These are phyloP conservation scores for Colletotrichum destructivum DNA, from an alignment of 2,329 filamentous ascomycete genomes.

Conservation along the genomic window DNA sequence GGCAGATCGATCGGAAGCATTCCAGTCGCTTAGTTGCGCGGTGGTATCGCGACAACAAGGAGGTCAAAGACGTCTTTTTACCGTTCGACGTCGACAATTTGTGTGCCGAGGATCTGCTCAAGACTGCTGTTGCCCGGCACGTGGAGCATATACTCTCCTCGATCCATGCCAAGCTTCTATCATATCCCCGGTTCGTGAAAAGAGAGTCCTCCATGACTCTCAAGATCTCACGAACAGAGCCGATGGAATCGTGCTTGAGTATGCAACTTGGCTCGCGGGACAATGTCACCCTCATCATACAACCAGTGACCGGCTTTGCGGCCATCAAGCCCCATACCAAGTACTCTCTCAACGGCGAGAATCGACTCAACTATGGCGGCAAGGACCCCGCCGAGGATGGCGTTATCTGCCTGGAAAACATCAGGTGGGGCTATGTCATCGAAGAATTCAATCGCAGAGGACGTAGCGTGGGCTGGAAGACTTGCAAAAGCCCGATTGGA, in stretches of 20 bases:
- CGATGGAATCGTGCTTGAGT: constrained; percentile 76
- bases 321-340: constrained; percentile 77
- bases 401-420: constrained; percentile 69
- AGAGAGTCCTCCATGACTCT: constrained; percentile 72
- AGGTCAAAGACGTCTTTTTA: constrained; percentile 79
- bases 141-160: constrained; percentile 79
- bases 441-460: constrained; percentile 74
- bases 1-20: constrained; percentile 56
- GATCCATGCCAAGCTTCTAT: constrained; percentile 73
- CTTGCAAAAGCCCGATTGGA: constrained; percentile 63
- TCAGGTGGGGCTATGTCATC: constrained; percentile 74
- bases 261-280: constrained; percentile 79
- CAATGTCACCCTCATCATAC: constrained; percentile 75
- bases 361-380: constrained; percentile 71
- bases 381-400: constrained; percentile 72
- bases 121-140: constrained; percentile 82
- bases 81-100: constrained; percentile 76
- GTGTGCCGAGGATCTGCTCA: constrained; percentile 82
- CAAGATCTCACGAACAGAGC: constrained; percentile 71
- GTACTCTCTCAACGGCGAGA: constrained; percentile 71
- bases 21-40: constrained; percentile 74
- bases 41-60: constrained; percentile 89
- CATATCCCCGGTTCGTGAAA: constrained; percentile 73
- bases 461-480: constrained; percentile 76
- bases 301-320: constrained; percentile 84